Percentiles rank a stretch among this genome's conserved stretches.
Evolutionary conservation across 2,329 filamentous ascomycete species (phyloP).

Genomic region (Scytalidium lignicola): DNA sequence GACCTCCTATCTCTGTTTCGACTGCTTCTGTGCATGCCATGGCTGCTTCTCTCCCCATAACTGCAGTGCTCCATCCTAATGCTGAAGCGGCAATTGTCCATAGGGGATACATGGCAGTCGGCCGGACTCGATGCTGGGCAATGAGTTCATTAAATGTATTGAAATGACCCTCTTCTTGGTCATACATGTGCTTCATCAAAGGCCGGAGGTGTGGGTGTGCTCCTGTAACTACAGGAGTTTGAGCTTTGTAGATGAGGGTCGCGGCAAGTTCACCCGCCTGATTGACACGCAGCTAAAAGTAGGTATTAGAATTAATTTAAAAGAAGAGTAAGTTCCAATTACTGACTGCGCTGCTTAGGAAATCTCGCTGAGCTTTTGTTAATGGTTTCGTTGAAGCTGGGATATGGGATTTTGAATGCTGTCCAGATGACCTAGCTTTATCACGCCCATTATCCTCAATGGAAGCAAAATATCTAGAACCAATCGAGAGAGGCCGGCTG

Average conservation of each 20-base stretch:
- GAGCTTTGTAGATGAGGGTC: conserved; percentile 86
- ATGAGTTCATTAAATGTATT: conserved; percentile 78
- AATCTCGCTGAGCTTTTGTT: conserved; percentile 65
- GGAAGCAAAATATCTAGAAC: neutral
- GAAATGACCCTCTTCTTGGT: conserved; percentile 88
- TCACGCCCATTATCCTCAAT: neutral
- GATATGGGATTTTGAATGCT: conserved; percentile 17
- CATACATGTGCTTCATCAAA: conserved; percentile 96
- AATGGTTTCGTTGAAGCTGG: conserved; percentile 42
- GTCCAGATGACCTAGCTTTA: neutral
- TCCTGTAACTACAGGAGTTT: conserved; percentile 74
- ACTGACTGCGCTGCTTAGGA: conserved; percentile 66
- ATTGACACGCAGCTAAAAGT: conserved; percentile 75
- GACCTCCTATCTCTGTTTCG: conserved; percentile 93
- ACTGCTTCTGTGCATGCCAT: conserved; percentile 99
- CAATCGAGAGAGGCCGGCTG: neutral
- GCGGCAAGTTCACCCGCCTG: conserved; percentile 97
- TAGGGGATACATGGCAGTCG: conserved; percentile 85
- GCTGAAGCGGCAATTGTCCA: conserved; percentile 79
- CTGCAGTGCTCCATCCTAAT: conserved; percentile 82
- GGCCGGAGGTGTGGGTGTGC: conserved; percentile 83
- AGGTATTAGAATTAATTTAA: conserved; percentile 1
- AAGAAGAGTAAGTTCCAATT: neutral
- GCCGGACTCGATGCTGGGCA: conserved; percentile 81
- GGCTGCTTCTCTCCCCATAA: conserved; percentile 86